A percentile compares a stretch with the other conserved stretches of the same genome.
Conservation (phyloP, 768 basidiomycete species). For the Rhodosporidiobolus odoratus region DNA sequence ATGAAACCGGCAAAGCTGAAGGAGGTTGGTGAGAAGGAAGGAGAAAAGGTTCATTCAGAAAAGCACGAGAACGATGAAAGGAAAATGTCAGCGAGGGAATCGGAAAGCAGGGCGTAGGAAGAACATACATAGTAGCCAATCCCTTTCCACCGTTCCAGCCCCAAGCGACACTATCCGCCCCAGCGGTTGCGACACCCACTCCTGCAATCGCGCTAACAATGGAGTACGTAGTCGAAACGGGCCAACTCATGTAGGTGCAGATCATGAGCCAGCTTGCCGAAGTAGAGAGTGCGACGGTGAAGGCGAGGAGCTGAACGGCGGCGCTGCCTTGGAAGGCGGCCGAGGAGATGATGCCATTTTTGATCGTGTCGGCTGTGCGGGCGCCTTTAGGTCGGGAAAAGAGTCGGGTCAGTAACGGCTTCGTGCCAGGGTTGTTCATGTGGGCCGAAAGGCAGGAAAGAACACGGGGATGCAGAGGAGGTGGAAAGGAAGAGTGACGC, state of each 20-base stretch:
- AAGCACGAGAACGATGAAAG: conserved; percentile 48
- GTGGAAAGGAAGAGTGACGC: not conserved
- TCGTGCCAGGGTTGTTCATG: too few species aligned
- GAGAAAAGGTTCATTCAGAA: conserved; percentile 40
- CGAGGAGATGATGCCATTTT: conserved; percentile 49
- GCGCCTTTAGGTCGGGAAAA: conserved; percentile 47
- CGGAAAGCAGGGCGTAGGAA: too few species aligned
- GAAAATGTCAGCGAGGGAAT: conserved; percentile 24
- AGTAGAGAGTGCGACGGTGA: conserved; percentile 48
- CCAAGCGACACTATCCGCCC: conserved; percentile 48
- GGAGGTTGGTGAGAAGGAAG: conserved; percentile 14
- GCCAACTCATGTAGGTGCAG: conserved; percentile 46
- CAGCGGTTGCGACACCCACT: conserved; percentile 49
- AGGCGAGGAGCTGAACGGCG: conserved; percentile 49
- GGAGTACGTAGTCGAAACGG: conserved; percentile 52
- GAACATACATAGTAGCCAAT: conserved; percentile 2
- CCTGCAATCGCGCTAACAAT: conserved; percentile 51
- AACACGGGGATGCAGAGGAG: too few species aligned
- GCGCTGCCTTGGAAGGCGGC: conserved; percentile 47
- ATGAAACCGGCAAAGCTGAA: conserved; percentile 18
- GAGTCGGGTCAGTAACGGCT: not conserved
- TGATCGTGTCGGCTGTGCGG: conserved; percentile 47
- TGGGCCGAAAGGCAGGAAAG: too few species aligned
- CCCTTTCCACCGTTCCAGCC: conserved; percentile 51
- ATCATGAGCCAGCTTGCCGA: conserved; percentile 46